Conservation (phyloP, 192 early-diverging fungal species). For the Podila horticola region DNA sequence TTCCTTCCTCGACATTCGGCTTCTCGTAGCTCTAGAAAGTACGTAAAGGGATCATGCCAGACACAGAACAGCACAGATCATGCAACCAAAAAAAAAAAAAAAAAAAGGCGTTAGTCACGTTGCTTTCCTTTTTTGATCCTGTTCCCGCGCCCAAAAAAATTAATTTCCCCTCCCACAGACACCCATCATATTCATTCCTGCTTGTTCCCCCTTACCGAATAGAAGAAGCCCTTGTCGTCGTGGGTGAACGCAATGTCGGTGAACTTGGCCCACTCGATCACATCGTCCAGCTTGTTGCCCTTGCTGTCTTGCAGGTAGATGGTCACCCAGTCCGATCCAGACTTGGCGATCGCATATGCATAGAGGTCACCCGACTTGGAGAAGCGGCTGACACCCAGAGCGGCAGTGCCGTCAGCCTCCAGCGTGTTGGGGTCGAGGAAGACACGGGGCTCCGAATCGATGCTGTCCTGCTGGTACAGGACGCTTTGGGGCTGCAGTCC, state of each 20-base stretch:
- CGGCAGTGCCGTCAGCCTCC: conserved; percentile 67
- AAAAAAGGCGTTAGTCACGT: neutral
- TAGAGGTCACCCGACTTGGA: conserved; percentile 67
- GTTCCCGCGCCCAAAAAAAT: neutral
- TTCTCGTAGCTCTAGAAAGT: conserved; percentile 34
- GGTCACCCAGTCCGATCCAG: conserved; percentile 77
- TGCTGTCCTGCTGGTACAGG: conserved; percentile 60
- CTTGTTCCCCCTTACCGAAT: conserved; percentile 39
- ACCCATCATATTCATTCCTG: no score
- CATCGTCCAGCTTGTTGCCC: conserved; percentile 51
- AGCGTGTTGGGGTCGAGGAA: conserved; percentile 66
- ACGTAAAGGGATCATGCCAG: neutral
- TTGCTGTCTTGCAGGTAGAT: conserved; percentile 58
- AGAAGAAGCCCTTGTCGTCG: conserved; percentile 81
- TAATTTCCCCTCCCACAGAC: neutral
- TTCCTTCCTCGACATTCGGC: conserved; percentile 22
- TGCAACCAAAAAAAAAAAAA: neutral
- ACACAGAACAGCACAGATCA: no score
- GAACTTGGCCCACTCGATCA: conserved; percentile 68
- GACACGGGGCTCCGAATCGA: conserved; percentile 56
- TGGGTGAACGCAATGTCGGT: conserved; percentile 64
- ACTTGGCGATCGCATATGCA: conserved; percentile 64
- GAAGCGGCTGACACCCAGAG: conserved; percentile 61
- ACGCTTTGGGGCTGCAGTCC: conserved; percentile 69
- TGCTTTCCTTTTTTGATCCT: neutral